Conservation (phyloP, 129 eudicot species). For the Scalesia atractyloides region DNA sequence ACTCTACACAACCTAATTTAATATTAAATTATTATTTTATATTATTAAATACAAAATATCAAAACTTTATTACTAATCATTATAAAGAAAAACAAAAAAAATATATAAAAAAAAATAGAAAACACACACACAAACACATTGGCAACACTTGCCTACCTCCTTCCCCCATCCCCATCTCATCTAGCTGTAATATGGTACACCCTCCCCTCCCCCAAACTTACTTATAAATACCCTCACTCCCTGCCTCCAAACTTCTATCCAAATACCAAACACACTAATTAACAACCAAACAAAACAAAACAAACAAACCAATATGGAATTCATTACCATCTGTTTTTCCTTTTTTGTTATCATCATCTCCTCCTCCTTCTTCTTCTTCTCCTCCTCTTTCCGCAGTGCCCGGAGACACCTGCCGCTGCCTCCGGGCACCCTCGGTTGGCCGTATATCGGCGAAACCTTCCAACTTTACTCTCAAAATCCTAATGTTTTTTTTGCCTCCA, state of each 20-base stretch:
- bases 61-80: neutral
- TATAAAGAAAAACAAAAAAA: neutral
- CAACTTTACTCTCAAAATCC: slow-evolving; percentile 91
- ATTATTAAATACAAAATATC: neutral
- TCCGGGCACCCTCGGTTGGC: slow-evolving; percentile 97
- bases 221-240: slow-evolving; percentile 3
- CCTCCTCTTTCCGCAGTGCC: slow-evolving; percentile 33
- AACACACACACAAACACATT: neutral
- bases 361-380: slow-evolving; percentile 29
- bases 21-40: neutral
- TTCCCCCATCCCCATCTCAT: slow-evolving; percentile 29
- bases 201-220: slow-evolving; percentile 5
- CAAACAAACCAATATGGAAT: slow-evolving; percentile 45
- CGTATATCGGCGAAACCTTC: slow-evolving; percentile 91
- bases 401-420: slow-evolving; percentile 65
- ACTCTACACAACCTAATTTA: neutral
- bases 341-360: slow-evolving; percentile 26
- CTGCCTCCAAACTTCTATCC: slow-evolving; percentile 25
- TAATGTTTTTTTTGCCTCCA: slow-evolving; percentile 83
- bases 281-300: neutral
- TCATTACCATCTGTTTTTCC: slow-evolving; percentile 31
- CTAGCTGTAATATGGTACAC: slow-evolving; percentile 59
- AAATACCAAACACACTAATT: slow-evolving; percentile 3
- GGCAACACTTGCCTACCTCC: slow-evolving; percentile 28
- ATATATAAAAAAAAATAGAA: neutral